Evolutionary conservation across 139 green algal genomes (phyloP), one percentile per base, ranked within the genome.

Genomic region (Parachlorella kessleri): DNA sequence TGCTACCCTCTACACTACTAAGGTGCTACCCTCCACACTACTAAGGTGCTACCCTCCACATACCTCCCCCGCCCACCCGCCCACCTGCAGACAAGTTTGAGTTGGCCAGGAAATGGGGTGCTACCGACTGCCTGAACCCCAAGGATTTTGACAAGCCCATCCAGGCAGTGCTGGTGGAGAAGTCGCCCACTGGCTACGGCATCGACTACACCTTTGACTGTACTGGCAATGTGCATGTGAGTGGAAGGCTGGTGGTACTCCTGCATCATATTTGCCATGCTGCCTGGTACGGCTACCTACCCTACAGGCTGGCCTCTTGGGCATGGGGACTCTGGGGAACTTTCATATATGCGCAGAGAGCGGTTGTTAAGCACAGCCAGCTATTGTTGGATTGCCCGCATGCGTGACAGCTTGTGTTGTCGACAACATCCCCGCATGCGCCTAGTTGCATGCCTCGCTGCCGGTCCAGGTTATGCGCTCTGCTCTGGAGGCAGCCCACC

Each of bases 121-220:
- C 90, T 74, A 97, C 92, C 10, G 88, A 98, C 36, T 95, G 85
- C 80, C 24, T 98, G 55, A 97, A 98, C 87, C 93, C 95, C 39
- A 94, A 93, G 77, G 83, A 90, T 33, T 36, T 63, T 35, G 93
- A 95, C 72, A 95, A 94, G 81, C 90, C 94, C 40, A 94, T 98
- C 68, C 90, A 95, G 80, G 72, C 69, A 59, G 90, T 94, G 23
- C 92, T 98, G 37, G 90, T 96, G 69, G 91, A 96, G 68, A 90
- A 94, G 85, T 98, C 93, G 7, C 92, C 97, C 63, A 72, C 81
- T 35, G 86, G 88, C 9, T 95, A 94, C 76, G 97, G 97, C 63
- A 92, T 95, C 30, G 97, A 99, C 86, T 98, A 98, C 86, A 95
- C 89, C 28, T 98, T 98, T 81, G 94, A 98, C 72, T 98, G 94